Evolutionary conservation across 768 basidiomycete genomes (phyloP), one percentile per base, ranked within the genome.

Genomic region (Phlegmacium glaucopus): DNA sequence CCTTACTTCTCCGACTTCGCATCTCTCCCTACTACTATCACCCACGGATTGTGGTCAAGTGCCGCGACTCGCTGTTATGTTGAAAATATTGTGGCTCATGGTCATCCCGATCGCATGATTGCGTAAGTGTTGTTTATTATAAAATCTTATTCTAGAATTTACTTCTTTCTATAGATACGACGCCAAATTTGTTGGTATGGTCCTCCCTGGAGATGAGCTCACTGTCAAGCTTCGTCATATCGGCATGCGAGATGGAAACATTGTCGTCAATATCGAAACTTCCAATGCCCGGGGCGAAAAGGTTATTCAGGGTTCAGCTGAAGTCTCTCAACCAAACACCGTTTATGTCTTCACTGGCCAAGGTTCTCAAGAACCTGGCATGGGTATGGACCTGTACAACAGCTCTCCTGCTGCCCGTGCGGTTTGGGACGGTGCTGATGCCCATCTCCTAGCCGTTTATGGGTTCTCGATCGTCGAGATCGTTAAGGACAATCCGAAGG

Each of bases 381-480:
- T 99, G 96, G 96, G 96, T 15, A 98, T 99, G 94, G 94, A 97
- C 55, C 80, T 99, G 2, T 99, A 97, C 78, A 87, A 82, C 63
- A 80, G 68, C 54, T 97, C 94, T 4, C 87, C 93, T 37, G 93
- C 94, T 15, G 96, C 96, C 46, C 89, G 90, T 52, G 87, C 92
- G 35, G 94, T 98, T 44, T 99, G 96, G 96, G 95, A 98, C 49
- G 85, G 85, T 41, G 95, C 95, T 43, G 94, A 99, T 60, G 80
- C 84, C 37, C 95, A 99, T 65, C 75, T 99, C 42, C 85, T 88
- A 39, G 86, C 90, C 22, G 92, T 94, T 4, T 97, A 99, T 59
- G 96, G 96, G 38, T 99, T 99, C 76, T 97, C 95, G 4, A 98
- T 99, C 64, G 75, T 97, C 60, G 94, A 99, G 65, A 96, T 99